Conservation (phyloP, 1,284 basidiomycete species). For the Pseudozyma sp. region DNA sequence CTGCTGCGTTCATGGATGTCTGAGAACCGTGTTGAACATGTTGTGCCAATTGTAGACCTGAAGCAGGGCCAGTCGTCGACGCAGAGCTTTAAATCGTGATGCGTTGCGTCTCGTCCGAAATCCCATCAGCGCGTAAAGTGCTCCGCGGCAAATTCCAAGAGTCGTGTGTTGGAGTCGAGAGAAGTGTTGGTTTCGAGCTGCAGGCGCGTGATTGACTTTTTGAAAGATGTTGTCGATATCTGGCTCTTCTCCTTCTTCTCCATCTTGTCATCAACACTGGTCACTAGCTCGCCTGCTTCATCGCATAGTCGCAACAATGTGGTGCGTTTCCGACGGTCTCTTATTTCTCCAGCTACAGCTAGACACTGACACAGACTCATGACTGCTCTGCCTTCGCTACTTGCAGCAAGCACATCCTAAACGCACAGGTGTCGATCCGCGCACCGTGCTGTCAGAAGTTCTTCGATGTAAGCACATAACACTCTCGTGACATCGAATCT, state of each 20-base stretch:
- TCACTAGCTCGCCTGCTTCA: too few species aligned
- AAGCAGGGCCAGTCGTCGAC: too few species aligned
- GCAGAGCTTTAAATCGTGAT: too few species aligned
- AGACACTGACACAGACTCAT: too few species aligned
- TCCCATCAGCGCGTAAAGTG: conserved; percentile 24
- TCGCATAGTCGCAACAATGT: neutral
- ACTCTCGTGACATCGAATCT: neutral
- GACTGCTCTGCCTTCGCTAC: too few species aligned
- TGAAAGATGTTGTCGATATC: conserved; percentile 9
- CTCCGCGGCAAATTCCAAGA: conserved; percentile 1
- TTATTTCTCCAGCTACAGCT: neutral
- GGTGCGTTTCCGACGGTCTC: neutral
- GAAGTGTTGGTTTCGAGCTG: conserved; percentile 34
- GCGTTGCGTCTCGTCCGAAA: conserved; percentile 21
- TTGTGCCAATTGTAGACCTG: too few species aligned
- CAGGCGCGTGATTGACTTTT: conserved; percentile 15
- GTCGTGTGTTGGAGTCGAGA: neutral
- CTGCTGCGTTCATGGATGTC: too few species aligned
- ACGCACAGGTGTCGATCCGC: conserved; percentile 67
- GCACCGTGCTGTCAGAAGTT: conserved; percentile 68
- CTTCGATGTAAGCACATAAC: conserved; percentile 60
- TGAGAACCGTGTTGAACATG: too few species aligned
- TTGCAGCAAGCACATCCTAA: conserved; percentile 67
- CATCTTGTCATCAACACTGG: conserved; percentile 19
- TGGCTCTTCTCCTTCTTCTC: neutral